Evolutionary conservation across 129 eudicot species (phyloP).

Genomic region (Escallonia herrerae): DNA sequence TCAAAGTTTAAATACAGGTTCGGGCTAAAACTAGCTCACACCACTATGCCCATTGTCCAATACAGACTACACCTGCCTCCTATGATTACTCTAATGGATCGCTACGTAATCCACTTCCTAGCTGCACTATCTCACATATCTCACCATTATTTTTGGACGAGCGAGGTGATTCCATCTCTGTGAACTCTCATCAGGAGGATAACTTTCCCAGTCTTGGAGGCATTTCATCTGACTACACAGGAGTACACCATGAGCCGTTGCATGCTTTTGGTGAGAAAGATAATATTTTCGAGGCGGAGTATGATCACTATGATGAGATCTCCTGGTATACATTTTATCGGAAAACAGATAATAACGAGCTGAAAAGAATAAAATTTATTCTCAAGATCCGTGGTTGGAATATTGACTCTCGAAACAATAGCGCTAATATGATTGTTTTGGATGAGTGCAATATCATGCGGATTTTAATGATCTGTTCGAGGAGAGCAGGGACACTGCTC

Average conservation of each 20-base stretch:
- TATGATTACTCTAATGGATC: too few relatives aligned
- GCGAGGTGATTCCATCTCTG: neutral
- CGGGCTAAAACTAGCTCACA: too few relatives aligned
- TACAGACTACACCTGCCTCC: too few relatives aligned
- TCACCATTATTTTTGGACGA: neutral
- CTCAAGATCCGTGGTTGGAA: constrained; percentile 17
- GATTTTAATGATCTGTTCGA: constrained; percentile 20
- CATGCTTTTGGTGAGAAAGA: constrained; percentile 1
- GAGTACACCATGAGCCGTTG: neutral
- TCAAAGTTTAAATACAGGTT: too few relatives aligned
- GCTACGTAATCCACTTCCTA: too few relatives aligned
- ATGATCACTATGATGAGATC: too few relatives aligned
- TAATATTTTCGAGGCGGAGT: neutral
- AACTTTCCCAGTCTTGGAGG: neutral
- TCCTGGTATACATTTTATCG: neutral
- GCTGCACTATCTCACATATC: too few relatives aligned
- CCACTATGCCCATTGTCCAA: too few relatives aligned
- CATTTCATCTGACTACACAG: constrained; percentile 8
- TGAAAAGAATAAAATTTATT: constrained; percentile 12
- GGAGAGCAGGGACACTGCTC: constrained; percentile 19
- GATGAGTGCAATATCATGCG: constrained; percentile 10
- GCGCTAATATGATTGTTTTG: constrained; percentile 5
- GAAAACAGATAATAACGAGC: neutral
- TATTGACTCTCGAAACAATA: neutral
- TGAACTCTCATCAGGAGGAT: neutral